phyloP scores from a whole-genome alignment of 768 basidiomycete genomes.

The Goffeauzyma gilvescens region DNA sequence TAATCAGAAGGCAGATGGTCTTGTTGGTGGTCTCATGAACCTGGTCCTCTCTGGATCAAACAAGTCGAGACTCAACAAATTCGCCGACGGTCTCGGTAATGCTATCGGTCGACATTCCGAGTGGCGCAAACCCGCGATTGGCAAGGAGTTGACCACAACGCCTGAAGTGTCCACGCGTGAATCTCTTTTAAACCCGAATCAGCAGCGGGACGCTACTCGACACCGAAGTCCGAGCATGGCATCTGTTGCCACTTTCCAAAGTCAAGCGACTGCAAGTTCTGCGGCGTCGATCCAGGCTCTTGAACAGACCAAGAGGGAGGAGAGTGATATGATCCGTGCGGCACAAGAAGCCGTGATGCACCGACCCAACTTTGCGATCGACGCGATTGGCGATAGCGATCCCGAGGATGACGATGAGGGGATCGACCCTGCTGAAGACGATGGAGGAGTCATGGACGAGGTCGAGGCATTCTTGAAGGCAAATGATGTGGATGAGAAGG shows the following conservation, averaged over 20 bases:
- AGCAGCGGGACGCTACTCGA: constrained; percentile 15
- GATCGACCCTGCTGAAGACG: constrained; percentile 41
- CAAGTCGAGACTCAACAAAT: constrained; percentile 77
- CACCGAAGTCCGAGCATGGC: constrained; percentile 29
- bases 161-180: constrained; percentile 43
- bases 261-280: constrained; percentile 32
- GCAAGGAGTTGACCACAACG: constrained; percentile 43
- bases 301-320: constrained; percentile 24
- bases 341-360: constrained; percentile 74
- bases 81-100: constrained; percentile 86
- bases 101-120: constrained; percentile 72
- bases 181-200: constrained; percentile 49
- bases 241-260: constrained; percentile 25
- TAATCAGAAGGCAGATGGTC: constrained; percentile 32
- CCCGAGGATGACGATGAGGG: constrained; percentile 44
- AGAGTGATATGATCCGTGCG: constrained; percentile 46
- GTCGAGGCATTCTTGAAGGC: constrained; percentile 90
- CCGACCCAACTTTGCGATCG: constrained; percentile 88
- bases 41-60: constrained; percentile 78
- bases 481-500: constrained; percentile 40
- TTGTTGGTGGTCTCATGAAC: constrained; percentile 62
- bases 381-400: constrained; percentile 72
- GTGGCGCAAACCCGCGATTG: constrained; percentile 51
- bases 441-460: constrained; percentile 75
- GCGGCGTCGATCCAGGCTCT: constrained; percentile 34